Conservation (phyloP, 2,329 filamentous ascomycete species). For the Sphaerostilbella broomeana region DNA sequence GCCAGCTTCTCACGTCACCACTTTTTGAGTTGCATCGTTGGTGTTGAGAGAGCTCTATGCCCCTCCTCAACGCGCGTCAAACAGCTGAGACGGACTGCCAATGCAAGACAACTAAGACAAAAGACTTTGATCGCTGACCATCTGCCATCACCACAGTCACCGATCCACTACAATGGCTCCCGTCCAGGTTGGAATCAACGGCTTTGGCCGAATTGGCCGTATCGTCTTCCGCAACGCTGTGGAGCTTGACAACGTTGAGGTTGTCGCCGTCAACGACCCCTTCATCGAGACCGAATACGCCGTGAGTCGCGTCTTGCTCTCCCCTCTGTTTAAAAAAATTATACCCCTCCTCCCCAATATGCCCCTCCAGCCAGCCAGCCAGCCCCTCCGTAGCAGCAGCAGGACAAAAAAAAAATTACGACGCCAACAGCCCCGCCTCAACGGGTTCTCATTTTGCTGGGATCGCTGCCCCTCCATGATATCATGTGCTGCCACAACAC, state of each 20-base stretch:
- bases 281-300: slow-evolving; percentile 98
- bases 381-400: too few relatives aligned
- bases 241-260: slow-evolving; percentile 80
- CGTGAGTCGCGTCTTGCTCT: slow-evolving; percentile 53
- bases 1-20: slow-evolving; percentile 9
- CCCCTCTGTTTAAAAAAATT: slow-evolving; percentile 3
- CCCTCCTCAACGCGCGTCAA: slow-evolving; percentile 17
- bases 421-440: too few relatives aligned
- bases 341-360: slow-evolving; percentile 9
- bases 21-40: slow-evolving; percentile 20
- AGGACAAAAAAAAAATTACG: neutral
- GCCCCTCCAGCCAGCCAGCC: too few relatives aligned
- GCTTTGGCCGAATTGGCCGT: slow-evolving; percentile 98
- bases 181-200: slow-evolving; percentile 93
- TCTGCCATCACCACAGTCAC: slow-evolving; percentile 13
- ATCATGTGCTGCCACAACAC: too few relatives aligned
- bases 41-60: too few relatives aligned
- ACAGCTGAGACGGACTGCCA: too few relatives aligned
- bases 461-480: too few relatives aligned
- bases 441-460: too few relatives aligned
- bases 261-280: slow-evolving; percentile 97
- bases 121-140: slow-evolving; percentile 16
- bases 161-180: slow-evolving; percentile 15
- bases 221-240: slow-evolving; percentile 98
- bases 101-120: neutral